Percentiles rank a stretch among this genome's conserved stretches.
Conservation (phyloP, 1,139 yeast genomes). For the Kodamaea alishanica region DNA sequence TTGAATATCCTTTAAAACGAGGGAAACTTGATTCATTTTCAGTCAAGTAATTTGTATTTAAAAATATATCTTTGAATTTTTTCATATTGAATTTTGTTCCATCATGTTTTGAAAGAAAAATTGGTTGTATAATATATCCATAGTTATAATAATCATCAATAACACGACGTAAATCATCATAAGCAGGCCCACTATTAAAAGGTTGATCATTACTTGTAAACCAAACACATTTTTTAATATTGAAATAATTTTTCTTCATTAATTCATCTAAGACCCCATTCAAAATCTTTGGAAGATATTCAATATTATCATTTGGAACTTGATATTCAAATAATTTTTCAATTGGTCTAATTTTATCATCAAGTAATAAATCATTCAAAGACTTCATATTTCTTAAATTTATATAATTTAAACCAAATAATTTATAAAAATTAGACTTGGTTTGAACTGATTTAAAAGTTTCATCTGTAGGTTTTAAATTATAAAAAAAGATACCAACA, state of each 20-base stretch:
- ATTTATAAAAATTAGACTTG: conserved; percentile 17
- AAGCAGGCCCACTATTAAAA: conserved; percentile 22
- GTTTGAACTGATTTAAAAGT: conserved; percentile 4
- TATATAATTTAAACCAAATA: conserved; percentile 35
- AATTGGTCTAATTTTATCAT: conserved; percentile 22
- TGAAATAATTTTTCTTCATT: conserved; percentile 28
- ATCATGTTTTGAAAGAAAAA: conserved; percentile 41
- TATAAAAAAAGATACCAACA: conserved; percentile 61
- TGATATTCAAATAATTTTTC: conserved; percentile 16
- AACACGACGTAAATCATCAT: conserved; percentile 49
- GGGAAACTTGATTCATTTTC: conserved; percentile 8
- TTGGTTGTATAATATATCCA: conserved; percentile 46
- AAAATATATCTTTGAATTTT: conserved; percentile 55
- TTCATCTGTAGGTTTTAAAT: conserved; percentile 19
- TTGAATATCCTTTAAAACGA: conserved; percentile 8
- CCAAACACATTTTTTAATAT: conserved; percentile 39
- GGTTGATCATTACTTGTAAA: conserved; percentile 42
- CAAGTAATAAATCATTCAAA: conserved; percentile 32
- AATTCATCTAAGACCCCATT: conserved; percentile 35
- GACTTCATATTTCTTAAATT: conserved; percentile 40
- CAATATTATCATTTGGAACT: conserved; percentile 8
- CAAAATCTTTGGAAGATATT: conserved; percentile 27
- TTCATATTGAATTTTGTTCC: conserved; percentile 41
- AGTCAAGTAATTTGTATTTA: conserved; percentile 37
- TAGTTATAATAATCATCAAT: conserved; percentile 47